Conservation (phyloP, 345 rosid genomes). For the Stellera chamaejasme region DNA sequence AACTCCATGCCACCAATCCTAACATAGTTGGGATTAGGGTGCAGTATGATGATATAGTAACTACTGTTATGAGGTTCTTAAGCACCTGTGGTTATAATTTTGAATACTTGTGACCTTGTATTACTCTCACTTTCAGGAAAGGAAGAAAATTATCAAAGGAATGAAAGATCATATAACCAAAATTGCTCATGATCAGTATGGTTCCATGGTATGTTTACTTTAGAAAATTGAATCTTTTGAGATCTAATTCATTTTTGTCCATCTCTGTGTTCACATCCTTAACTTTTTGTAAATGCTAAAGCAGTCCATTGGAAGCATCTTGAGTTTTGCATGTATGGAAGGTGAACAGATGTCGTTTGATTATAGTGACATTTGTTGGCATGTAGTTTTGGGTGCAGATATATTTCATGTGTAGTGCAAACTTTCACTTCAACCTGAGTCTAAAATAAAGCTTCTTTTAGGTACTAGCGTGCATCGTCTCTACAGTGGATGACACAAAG, state of each 20-base stretch:
- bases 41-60: no score
- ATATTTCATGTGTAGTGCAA: not conserved
- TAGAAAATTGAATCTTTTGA: conserved; percentile 2
- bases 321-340: not conserved
- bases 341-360: not conserved
- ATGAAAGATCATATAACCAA: conserved; percentile 61
- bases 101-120: no score
- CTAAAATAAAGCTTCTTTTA: conserved; percentile 18
- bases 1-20: no score
- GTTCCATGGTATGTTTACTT: conserved; percentile 52
- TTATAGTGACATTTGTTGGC: no score
- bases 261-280: no score
- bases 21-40: no score
- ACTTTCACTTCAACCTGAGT: conserved; percentile 7
- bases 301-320: no score
- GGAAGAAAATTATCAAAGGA: conserved; percentile 86
- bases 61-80: no score
- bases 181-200: conserved; percentile 67
- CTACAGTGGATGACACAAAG: conserved; percentile 90
- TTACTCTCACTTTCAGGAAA: conserved; percentile 42
- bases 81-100: not conserved
- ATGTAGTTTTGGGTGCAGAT: no score
- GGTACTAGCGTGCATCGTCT: conserved; percentile 72
- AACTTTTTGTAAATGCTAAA: no score
- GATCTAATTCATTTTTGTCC: conserved; percentile 2